Evolutionary conservation across 2,329 filamentous ascomycete species (phyloP).

Genomic region (Sclerotinia glacialis): DNA sequence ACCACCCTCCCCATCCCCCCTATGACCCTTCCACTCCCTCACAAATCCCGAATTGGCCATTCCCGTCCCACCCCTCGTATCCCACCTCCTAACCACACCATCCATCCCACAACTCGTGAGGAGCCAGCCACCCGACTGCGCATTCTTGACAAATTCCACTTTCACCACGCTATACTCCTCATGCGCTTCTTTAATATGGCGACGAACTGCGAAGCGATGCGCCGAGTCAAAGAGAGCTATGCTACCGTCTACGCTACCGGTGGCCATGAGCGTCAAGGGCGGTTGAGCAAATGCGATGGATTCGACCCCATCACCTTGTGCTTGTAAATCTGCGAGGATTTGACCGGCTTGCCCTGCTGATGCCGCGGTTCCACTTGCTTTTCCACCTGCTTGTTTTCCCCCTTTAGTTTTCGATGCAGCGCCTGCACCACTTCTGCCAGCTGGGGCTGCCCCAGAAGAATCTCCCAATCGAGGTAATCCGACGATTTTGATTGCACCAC

Average conservation of each 20-base stretch:
- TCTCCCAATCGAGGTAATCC: constrained; percentile 65
- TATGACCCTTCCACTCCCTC: constrained; percentile 87
- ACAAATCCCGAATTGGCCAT: constrained; percentile 67
- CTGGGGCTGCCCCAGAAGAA: constrained; percentile 31
- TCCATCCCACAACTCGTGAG: constrained; percentile 90
- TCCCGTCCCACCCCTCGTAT: constrained; percentile 66
- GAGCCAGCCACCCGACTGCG: constrained; percentile 56
- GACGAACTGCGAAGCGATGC: constrained; percentile 80
- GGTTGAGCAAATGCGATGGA: constrained; percentile 63
- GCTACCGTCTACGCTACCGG: constrained; percentile 68
- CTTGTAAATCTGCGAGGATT: constrained; percentile 80
- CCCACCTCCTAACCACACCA: constrained; percentile 86
- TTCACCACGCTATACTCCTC: constrained; percentile 89
- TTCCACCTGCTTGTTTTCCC: constrained; percentile 40
- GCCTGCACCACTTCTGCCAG: constrained; percentile 32
- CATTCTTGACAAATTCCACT: constrained; percentile 74
- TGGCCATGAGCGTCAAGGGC: constrained; percentile 55
- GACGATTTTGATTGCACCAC: constrained; percentile 80
- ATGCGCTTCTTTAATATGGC: constrained; percentile 78
- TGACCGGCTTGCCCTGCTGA: constrained; percentile 56
- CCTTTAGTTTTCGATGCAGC: constrained; percentile 33
- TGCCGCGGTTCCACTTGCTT: constrained; percentile 43
- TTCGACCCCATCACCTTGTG: constrained; percentile 77
- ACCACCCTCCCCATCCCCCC: constrained; percentile 79
- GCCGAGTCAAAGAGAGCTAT: constrained; percentile 86